A percentile compares a stretch with the other conserved stretches of the same genome.
These are phyloP conservation scores for Physaria fendleri DNA, from an alignment of 345 rosid species.

Conservation along the genomic window DNA sequence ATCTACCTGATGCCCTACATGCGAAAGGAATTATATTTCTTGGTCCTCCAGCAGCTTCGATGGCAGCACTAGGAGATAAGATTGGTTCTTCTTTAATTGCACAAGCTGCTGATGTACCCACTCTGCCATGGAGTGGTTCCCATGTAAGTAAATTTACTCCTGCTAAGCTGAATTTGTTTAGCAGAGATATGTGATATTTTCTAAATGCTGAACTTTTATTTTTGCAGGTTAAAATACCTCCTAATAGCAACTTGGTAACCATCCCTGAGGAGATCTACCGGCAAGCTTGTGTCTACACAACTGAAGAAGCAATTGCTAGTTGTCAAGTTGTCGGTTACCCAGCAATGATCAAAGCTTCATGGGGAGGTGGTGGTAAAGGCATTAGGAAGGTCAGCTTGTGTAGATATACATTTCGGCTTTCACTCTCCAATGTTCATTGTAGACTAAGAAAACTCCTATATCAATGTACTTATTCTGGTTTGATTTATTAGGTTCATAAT, in stretches of 20 bases:
- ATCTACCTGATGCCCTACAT: conserved; percentile 79
- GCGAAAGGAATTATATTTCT: conserved; percentile 90
- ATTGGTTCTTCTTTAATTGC: conserved; percentile 99
- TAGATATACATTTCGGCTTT: conserved; percentile 3
- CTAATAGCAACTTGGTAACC: conserved; percentile 64
- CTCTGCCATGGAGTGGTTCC: conserved; percentile 99
- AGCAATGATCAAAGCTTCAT: conserved; percentile 99
- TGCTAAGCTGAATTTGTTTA: neutral
- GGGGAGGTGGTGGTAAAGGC: conserved; percentile 99
- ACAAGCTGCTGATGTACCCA: conserved; percentile 99
- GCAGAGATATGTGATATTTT: neutral
- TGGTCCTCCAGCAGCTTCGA: conserved; percentile 85
- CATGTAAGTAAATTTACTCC: conserved; percentile 44
- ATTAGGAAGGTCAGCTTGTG: conserved; percentile 80
- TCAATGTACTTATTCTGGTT: neutral
- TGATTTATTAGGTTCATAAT: conserved; percentile 65
- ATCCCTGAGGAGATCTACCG: conserved; percentile 86
- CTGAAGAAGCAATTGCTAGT: conserved; percentile 97
- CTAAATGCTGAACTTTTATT: conserved; percentile 9
- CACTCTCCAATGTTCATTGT: neutral
- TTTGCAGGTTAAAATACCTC: conserved; percentile 75
- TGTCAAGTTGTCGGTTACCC: conserved; percentile 99
- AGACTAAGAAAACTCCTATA: neutral
- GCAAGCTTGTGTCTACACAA: conserved; percentile 93
- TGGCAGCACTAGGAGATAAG: conserved; percentile 98